These are phyloP conservation scores for Fomitopsis palustris DNA, from an alignment of 1,284 basidiomycete genomes.

Conservation along the genomic window DNA sequence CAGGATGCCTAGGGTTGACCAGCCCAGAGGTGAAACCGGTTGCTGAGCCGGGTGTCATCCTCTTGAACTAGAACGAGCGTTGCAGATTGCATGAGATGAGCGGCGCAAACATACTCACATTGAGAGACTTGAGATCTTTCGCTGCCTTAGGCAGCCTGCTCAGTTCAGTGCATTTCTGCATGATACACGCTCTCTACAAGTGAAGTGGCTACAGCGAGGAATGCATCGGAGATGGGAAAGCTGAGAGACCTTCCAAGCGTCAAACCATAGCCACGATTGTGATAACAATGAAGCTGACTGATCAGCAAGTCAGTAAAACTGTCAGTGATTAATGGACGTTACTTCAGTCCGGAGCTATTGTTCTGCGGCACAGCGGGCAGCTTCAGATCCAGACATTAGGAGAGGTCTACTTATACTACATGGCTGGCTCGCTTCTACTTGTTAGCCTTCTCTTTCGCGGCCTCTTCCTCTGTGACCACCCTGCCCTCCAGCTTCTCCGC, in stretches of 20 bases:
- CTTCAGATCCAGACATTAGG: no score
- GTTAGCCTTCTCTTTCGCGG: slow-evolving; percentile 28
- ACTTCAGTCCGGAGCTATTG: no score
- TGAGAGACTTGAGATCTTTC: slow-evolving; percentile 14
- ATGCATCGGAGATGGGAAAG: background rate
- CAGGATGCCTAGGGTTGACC: slow-evolving; percentile 18
- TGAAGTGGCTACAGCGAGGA: no score
- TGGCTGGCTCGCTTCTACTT: slow-evolving; percentile 11
- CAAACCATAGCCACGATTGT: no score
- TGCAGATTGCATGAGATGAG: background rate
- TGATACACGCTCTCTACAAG: background rate
- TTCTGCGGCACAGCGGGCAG: no score
- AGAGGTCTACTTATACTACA: no score
- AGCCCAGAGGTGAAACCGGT: background rate
- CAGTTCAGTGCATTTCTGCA: slow-evolving; percentile 19
- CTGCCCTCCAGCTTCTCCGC: slow-evolving; percentile 53
- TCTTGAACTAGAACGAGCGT: slow-evolving; percentile 20
- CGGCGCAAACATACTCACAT: slow-evolving; percentile 11
- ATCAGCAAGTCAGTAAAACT: no score
- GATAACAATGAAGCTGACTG: no score
- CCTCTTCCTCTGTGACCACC: slow-evolving; percentile 60
- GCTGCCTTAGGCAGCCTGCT: slow-evolving; percentile 14
- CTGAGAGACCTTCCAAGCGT: no score
- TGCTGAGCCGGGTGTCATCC: slow-evolving; percentile 24
- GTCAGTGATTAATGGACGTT: no score